These are phyloP conservation scores for Penicillium sp. DNA, from an alignment of 2,329 filamentous ascomycete species.

Conservation along the genomic window DNA sequence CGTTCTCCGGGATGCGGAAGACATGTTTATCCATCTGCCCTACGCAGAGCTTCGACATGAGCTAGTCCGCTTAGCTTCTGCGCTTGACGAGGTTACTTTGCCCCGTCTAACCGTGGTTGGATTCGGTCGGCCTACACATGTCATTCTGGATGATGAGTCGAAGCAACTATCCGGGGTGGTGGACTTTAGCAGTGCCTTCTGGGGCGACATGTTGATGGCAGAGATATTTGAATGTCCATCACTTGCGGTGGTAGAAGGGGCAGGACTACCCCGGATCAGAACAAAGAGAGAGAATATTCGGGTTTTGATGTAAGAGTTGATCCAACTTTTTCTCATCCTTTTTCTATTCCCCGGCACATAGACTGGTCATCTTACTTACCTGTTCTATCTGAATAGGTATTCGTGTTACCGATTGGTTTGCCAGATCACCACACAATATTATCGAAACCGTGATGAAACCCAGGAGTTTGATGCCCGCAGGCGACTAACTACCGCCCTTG, in stretches of 20 bases:
- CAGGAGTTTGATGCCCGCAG: constrained; percentile 44
- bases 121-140: constrained; percentile 53
- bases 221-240: constrained; percentile 51
- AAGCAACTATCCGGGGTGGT: constrained; percentile 55
- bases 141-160: constrained; percentile 55
- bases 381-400: constrained; percentile 34
- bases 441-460: constrained; percentile 41
- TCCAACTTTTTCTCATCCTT: neutral
- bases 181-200: constrained; percentile 58
- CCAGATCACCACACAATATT: constrained; percentile 45
- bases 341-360: no score
- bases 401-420: constrained; percentile 45
- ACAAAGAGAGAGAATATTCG: constrained; percentile 36
- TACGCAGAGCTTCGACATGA: constrained; percentile 59
- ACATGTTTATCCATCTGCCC: constrained; percentile 60
- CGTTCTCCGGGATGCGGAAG: constrained; percentile 60
- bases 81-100: constrained; percentile 55
- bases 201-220: constrained; percentile 61
- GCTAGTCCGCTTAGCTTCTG: constrained; percentile 48
- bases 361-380: neutral
- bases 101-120: constrained; percentile 57
- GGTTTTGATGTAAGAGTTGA: constrained; percentile 39
- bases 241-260: constrained; percentile 42
- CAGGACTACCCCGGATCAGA: constrained; percentile 32
- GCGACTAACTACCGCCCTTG: constrained; percentile 37